phyloP scores from a whole-genome alignment of 2,329 filamentous ascomycete genomes.

The Lecanosticta acicola region DNA sequence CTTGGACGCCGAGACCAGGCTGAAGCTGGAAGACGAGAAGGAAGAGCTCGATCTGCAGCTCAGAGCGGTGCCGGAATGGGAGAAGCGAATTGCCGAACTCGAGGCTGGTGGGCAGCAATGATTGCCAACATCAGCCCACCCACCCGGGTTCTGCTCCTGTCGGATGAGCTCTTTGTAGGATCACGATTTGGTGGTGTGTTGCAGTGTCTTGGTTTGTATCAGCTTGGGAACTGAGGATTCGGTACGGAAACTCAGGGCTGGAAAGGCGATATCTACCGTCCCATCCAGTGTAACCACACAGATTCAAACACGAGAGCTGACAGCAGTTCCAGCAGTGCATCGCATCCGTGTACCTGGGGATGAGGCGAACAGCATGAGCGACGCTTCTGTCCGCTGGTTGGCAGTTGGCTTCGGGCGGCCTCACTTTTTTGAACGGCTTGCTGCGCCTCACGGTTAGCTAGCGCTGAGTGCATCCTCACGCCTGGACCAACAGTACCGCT shows the following conservation, averaged over 20 bases:
- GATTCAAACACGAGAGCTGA: neutral
- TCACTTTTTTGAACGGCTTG: neutral
- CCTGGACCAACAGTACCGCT: neutral
- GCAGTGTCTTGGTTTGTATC: neutral
- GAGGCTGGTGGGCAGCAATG: conserved; percentile 25
- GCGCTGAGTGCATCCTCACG: neutral
- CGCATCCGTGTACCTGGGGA: conserved; percentile 4
- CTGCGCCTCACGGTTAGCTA: neutral
- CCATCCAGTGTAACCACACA: conserved; percentile 2
- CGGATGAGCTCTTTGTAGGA: neutral
- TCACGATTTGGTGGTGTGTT: neutral
- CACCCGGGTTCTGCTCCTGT: neutral
- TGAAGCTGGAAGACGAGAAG: conserved; percentile 90
- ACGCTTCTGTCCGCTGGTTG: neutral
- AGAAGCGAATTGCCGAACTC: conserved; percentile 77
- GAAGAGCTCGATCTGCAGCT: conserved; percentile 86
- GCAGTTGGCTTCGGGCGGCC: neutral
- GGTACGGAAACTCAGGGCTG: neutral
- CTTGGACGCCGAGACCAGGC: conserved; percentile 77
- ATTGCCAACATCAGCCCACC: neutral
- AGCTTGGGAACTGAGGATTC: neutral
- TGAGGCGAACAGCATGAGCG: conserved; percentile 2
- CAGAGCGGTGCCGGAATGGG: conserved; percentile 78
- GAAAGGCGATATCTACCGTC: neutral
- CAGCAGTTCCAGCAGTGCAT: neutral